A percentile compares a stretch with the other conserved stretches of the same genome.
Conservation (phyloP, 768 basidiomycete species). For the Trametes coccinea region DNA sequence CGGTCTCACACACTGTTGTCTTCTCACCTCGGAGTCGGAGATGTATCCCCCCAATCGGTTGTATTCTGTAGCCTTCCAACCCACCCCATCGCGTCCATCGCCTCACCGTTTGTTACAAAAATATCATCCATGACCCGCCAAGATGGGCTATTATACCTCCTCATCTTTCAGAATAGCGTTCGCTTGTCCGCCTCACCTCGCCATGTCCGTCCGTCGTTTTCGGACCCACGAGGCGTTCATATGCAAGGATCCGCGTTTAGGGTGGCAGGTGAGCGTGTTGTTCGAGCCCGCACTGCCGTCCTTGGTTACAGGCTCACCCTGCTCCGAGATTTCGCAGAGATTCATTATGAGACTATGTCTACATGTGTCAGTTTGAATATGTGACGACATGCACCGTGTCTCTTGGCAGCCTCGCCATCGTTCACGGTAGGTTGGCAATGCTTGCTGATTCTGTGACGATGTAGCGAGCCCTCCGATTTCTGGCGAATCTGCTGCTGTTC, state of each 20-base stretch:
- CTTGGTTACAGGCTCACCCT: background rate
- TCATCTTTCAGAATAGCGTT: background rate
- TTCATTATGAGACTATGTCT: background rate
- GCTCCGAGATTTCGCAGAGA: background rate
- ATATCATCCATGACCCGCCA: background rate
- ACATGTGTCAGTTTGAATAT: conserved; percentile 1
- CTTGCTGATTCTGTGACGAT: no score
- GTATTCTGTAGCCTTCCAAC: conserved; percentile 10
- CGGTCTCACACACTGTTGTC: background rate
- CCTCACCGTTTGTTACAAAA: background rate
- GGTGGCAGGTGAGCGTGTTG: conserved; percentile 6
- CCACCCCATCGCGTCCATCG: background rate
- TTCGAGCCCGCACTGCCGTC: background rate
- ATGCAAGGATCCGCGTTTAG: background rate
- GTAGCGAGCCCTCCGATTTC: no score
- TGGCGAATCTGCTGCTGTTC: background rate
- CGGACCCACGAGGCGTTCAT: conserved; percentile 5
- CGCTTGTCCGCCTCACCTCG: background rate
- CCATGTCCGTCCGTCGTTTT: conserved; percentile 6
- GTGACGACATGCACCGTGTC: background rate
- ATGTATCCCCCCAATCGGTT: conserved; percentile 7
- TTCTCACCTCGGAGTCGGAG: conserved; percentile 2
- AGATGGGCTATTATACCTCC: background rate
- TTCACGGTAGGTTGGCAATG: no score
- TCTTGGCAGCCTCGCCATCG: background rate